phyloP scores from a whole-genome alignment of 345 rosid species.

The Arabidopsis thaliana region DNA sequence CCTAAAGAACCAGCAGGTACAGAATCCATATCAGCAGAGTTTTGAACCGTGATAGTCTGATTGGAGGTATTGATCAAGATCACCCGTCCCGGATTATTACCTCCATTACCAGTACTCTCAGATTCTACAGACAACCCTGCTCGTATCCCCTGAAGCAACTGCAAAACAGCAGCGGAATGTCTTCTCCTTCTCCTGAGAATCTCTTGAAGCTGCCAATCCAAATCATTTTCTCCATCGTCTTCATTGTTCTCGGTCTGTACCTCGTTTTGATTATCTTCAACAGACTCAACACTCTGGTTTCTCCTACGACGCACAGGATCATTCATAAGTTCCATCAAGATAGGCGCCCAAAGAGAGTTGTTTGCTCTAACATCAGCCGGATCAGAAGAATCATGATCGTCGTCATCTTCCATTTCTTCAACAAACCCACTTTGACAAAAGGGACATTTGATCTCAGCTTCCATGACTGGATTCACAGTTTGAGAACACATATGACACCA shows the following conservation, averaged over 20 bases:
- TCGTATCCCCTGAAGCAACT: constrained; percentile 74
- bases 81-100: constrained; percentile 36
- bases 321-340: constrained; percentile 77
- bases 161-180: constrained; percentile 65
- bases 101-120: constrained; percentile 47
- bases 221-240: constrained; percentile 48
- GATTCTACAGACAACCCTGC: constrained; percentile 66
- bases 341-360: constrained; percentile 71
- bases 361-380: constrained; percentile 28
- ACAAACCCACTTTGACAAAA: constrained; percentile 62
- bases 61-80: constrained; percentile 56
- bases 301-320: constrained; percentile 55
- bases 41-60: constrained; percentile 61
- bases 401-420: constrained; percentile 50
- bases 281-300: constrained; percentile 44
- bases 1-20: constrained; percentile 59
- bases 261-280: constrained; percentile 46
- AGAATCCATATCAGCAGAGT: constrained; percentile 50
- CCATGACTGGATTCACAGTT: constrained; percentile 57
- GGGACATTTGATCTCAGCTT: constrained; percentile 61
- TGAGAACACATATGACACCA: constrained; percentile 60
- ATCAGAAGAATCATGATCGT: constrained; percentile 41
- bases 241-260: constrained; percentile 14
- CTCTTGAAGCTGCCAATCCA: constrained; percentile 69
- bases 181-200: constrained; percentile 66